A percentile compares a stretch with the other conserved stretches of the same genome.
phyloP scores from a whole-genome alignment of 1,284 basidiomycete species.

The Stygiomarasmius scandens region DNA sequence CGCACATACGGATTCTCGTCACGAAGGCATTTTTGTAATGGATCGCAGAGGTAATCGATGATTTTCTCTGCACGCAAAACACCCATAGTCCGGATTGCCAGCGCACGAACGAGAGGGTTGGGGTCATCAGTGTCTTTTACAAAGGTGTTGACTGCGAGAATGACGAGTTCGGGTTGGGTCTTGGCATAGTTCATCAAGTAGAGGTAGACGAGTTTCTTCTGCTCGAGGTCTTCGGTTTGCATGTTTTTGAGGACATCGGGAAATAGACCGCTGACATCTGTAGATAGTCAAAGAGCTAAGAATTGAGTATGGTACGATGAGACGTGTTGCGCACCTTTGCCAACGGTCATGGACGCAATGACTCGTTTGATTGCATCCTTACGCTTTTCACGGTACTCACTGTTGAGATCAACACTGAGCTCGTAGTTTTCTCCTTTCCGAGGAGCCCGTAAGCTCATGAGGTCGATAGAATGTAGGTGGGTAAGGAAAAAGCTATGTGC shows the following conservation, averaged over 20 bases:
- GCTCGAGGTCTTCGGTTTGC: conserved; percentile 93
- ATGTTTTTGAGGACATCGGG: conserved; percentile 99
- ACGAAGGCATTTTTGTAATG: conserved; percentile 85
- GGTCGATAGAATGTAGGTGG: background rate
- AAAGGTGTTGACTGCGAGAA: conserved; percentile 98
- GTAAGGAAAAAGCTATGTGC: too few relatives aligned
- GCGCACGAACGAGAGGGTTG: conserved; percentile 93
- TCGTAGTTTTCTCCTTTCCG: conserved; percentile 92
- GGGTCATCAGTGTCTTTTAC: conserved; percentile 96
- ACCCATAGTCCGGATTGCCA: conserved; percentile 98
- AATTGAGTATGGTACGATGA: background rate
- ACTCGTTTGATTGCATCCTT: conserved; percentile 99
- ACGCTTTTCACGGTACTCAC: conserved; percentile 91
- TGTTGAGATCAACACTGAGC: conserved; percentile 93
- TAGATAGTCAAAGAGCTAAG: background rate
- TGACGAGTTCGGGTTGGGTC: conserved; percentile 96
- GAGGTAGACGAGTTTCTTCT: conserved; percentile 97
- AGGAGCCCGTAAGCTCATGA: conserved; percentile 66
- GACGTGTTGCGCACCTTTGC: conserved; percentile 66
- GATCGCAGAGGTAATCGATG: conserved; percentile 96
- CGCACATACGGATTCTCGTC: conserved; percentile 98
- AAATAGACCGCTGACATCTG: conserved; percentile 94
- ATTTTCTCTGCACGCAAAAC: conserved; percentile 98
- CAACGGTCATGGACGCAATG: conserved; percentile 95
- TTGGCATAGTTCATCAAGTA: conserved; percentile 99